Evolutionary conservation across 257 asterid species (phyloP).

Genomic region (Paulownia fortunei): DNA sequence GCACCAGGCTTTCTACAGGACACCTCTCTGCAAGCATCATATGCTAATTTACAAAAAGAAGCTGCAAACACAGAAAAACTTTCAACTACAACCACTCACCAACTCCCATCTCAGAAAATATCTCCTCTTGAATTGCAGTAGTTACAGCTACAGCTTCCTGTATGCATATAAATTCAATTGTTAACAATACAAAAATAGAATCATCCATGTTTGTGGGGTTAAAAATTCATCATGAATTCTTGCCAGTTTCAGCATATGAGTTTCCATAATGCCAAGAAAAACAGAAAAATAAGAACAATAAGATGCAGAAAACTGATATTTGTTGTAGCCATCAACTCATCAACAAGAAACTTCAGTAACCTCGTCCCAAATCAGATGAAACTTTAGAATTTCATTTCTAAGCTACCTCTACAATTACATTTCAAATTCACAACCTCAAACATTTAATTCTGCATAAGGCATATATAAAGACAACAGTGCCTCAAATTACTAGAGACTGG

Average conservation of each 20-base stretch:
- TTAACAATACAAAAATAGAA: not conserved
- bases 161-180: conserved; percentile 15
- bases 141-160: conserved; percentile 94
- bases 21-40: not conserved
- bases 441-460: not conserved
- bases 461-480: conserved; percentile 4
- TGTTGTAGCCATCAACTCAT: not conserved
- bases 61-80: conserved; percentile 12
- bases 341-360: not conserved
- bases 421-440: conserved; percentile 9
- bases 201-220: not conserved
- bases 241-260: not conserved
- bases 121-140: conserved; percentile 87
- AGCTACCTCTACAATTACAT: not conserved
- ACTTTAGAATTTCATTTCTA: not conserved
- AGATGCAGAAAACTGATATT: not conserved
- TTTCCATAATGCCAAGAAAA: not conserved
- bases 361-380: conserved; percentile 3
- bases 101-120: conserved; percentile 79
- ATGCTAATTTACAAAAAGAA: conserved; percentile 6
- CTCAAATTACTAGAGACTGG: not conserved
- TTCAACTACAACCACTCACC: conserved; percentile 56
- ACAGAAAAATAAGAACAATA: not conserved
- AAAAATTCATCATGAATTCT: not conserved
- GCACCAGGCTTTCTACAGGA: not conserved